A percentile compares a stretch with the other conserved stretches of the same genome.
These are phyloP conservation scores for Annona cherimola DNA, from an alignment of 164 flowering plant genomes.

Conservation along the genomic window DNA sequence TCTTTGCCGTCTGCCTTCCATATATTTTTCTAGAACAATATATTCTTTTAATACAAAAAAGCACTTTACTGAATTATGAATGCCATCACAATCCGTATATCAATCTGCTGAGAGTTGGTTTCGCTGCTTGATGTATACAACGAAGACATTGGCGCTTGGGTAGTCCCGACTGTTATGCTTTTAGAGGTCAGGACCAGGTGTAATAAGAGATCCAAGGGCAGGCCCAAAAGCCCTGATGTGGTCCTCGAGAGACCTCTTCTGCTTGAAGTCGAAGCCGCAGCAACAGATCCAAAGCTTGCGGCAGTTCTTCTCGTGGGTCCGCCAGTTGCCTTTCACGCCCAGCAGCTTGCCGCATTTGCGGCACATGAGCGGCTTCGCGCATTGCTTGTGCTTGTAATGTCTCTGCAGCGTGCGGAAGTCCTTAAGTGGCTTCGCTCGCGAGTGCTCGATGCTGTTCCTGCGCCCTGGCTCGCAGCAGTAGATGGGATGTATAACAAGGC, in stretches of 20 bases:
- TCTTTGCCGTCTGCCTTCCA: too few relatives aligned
- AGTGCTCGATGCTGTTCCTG: conserved; percentile 55
- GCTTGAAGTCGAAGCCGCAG: conserved; percentile 74
- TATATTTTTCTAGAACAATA: too few relatives aligned
- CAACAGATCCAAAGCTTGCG: conserved; percentile 67
- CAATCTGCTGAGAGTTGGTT: too few relatives aligned
- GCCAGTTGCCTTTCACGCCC: conserved; percentile 75
- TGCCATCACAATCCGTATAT: too few relatives aligned
- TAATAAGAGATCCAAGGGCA: conserved; percentile 30
- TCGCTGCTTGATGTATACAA: too few relatives aligned
- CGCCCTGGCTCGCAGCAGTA: conserved; percentile 65
- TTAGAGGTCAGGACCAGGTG: background rate
- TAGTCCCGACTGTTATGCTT: background rate
- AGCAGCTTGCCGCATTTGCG: conserved; percentile 53
- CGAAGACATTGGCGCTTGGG: too few relatives aligned
- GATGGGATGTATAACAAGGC: conserved; percentile 50
- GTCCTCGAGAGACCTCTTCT: conserved; percentile 69
- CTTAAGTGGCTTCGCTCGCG: conserved; percentile 51
- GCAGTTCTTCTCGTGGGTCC: conserved; percentile 75
- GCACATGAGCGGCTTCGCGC: conserved; percentile 50
- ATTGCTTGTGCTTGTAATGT: conserved; percentile 73
- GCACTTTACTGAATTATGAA: too few relatives aligned
- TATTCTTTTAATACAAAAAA: too few relatives aligned
- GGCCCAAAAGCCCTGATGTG: conserved; percentile 54
- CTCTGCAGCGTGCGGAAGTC: conserved; percentile 62